Base-by-base conservation (phyloP, 805 yeast genomes). In the Ogataea sp. region DNA sequence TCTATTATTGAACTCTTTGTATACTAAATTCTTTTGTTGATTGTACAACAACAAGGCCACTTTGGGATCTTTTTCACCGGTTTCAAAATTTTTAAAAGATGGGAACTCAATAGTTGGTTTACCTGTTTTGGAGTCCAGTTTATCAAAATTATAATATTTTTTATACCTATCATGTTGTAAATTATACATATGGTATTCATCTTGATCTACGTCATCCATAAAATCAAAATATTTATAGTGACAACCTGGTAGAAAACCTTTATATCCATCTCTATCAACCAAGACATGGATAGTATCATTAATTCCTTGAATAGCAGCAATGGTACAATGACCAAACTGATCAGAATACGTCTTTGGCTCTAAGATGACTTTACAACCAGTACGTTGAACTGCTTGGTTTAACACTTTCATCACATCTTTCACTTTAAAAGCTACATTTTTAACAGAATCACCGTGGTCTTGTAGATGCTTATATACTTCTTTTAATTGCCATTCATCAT, bases 361-460 rank as follows among this genome's bases (percentile, higher is more conserved):
- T 5, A 55, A 40, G 32, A 43, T 38, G 0, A 71, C 20, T 1
- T 40, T 62, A 3, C 46, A 55, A 14, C 53, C 89, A 1, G 89
- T 89, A 15, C 62, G 62, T 2, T 45, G 34, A 3, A 74, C 47
- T 0, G 90, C 84, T 29, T 59, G 58, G 1, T 55, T 44, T 44
- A 56, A 80, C 2, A 71, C 65, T 1, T 46, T 45, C 4, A 62
- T 68, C 11, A 75, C 75, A 47, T 79, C 64, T 4, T 58, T 62
- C 0, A 83, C 90, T n/a, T 52, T 53, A 48, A 85, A 80, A 0
- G 86, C 73, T 10, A 86, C 75, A 51, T 86, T 93, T 55, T 75
- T 75, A n/a, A 85, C 85, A 5, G 86, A 83, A 52, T 83, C 89
- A 1, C 94, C 90, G 56, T 86, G 95, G 5, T 49, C 55, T 6